Conservation (phyloP, 768 basidiomycete species). For the Trametes meyenii region DNA sequence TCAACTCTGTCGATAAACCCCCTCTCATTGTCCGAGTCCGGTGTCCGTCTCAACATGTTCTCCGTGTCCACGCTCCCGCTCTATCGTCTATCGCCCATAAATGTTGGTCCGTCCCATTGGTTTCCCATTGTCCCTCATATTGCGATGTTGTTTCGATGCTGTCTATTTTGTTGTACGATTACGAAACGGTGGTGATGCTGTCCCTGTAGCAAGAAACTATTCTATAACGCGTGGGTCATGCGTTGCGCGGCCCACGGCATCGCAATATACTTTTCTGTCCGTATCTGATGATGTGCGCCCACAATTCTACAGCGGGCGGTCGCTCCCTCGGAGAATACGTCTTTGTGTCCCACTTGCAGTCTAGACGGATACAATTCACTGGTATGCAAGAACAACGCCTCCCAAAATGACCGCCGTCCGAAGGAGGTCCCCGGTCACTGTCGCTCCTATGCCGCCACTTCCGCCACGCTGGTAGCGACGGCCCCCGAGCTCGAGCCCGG, state of each 20-base stretch:
- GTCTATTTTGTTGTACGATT: conserved; percentile 14
- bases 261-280: conserved; percentile 6
- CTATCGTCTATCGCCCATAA: conserved; percentile 4
- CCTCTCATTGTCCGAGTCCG: background rate
- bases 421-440: too few species aligned
- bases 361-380: background rate
- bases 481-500: too few species aligned
- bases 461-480: too few species aligned
- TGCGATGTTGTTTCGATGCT: background rate
- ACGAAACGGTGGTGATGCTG: background rate
- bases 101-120: too few species aligned
- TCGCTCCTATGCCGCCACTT: too few species aligned
- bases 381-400: too few species aligned
- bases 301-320: background rate
- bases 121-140: background rate
- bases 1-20: background rate
- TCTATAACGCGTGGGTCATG: background rate
- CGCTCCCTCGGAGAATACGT: too few species aligned
- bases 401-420: too few species aligned
- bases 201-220: background rate
- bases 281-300: conserved; percentile 2
- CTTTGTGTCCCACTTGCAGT: conserved; percentile 4
- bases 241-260: background rate
- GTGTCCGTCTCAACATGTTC: background rate
- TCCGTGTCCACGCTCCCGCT: background rate